Conservation (phyloP, 2,329 filamentous ascomycete genomes). For the Aspergillus niger region DNA sequence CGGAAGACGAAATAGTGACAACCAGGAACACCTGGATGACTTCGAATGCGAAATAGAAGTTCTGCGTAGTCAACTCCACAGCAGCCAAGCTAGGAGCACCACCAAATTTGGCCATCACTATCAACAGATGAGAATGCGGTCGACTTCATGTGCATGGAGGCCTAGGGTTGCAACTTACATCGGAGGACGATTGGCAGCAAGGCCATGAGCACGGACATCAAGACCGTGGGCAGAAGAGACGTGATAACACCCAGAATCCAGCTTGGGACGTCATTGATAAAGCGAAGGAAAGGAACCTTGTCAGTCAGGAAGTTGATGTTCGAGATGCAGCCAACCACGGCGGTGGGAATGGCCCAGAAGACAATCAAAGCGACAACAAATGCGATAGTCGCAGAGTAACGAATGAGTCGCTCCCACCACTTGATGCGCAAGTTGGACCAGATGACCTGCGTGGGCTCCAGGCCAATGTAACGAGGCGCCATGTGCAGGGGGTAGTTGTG, state of each 20-base stretch:
- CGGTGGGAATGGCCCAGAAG: slow-evolving; percentile 81
- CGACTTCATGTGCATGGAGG: neutral
- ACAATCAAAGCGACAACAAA: slow-evolving; percentile 77
- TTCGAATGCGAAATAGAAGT: slow-evolving; percentile 72
- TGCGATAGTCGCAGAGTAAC: slow-evolving; percentile 67
- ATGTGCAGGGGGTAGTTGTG: slow-evolving; percentile 88
- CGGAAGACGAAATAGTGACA: slow-evolving; percentile 78
- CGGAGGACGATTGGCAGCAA: slow-evolving; percentile 81
- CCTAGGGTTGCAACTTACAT: slow-evolving; percentile 49
- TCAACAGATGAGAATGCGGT: slow-evolving; percentile 3
- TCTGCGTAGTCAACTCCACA: slow-evolving; percentile 86
- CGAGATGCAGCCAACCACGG: slow-evolving; percentile 79
- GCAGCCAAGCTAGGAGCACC: slow-evolving; percentile 78
- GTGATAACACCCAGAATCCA: slow-evolving; percentile 79
- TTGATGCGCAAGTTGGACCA: slow-evolving; percentile 83
- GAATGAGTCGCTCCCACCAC: slow-evolving; percentile 82
- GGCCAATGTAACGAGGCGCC: slow-evolving; percentile 79
- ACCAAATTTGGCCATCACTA: slow-evolving; percentile 74
- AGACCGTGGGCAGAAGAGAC: slow-evolving; percentile 77
- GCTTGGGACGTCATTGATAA: slow-evolving; percentile 70
- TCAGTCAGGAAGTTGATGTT: slow-evolving; percentile 73
- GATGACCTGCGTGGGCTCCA: slow-evolving; percentile 78
- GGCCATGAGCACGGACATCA: slow-evolving; percentile 81
- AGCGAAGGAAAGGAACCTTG: slow-evolving; percentile 68
- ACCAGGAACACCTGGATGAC: slow-evolving; percentile 91